Evolutionary conservation across 257 asterid genomes (phyloP).

Genomic region (Solanum megistacrolobum): DNA sequence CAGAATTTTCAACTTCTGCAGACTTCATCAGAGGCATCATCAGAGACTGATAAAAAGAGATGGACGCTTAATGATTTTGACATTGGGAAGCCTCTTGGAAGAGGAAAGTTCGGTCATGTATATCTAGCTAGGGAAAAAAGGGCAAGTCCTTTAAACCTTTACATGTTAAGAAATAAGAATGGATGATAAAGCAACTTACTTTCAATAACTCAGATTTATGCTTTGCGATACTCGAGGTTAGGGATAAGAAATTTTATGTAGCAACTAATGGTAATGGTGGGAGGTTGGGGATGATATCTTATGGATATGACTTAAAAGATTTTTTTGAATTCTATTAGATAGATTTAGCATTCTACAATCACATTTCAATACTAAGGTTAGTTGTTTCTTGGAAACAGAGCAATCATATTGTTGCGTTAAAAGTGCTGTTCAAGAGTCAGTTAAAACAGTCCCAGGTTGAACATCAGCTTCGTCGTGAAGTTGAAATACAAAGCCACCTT

Average conservation of each 20-base stretch:
- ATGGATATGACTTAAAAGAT: background rate
- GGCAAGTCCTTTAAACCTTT: conserved; percentile 15
- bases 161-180: background rate
- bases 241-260: background rate
- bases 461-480: conserved; percentile 96
- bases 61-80: conserved; percentile 75
- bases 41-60: conserved; percentile 49
- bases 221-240: background rate
- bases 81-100: conserved; percentile 87
- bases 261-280: background rate
- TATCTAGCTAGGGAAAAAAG: conserved; percentile 78
- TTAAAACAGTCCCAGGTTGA: conserved; percentile 86
- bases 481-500: conserved; percentile 93
- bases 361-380: background rate
- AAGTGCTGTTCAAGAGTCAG: conserved; percentile 83
- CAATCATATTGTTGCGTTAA: conserved; percentile 80
- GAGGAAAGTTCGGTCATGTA: conserved; percentile 91
- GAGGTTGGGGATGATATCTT: background rate
- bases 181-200: background rate
- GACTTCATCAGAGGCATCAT: conserved; percentile 41
- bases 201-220: background rate
- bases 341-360: background rate
- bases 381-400: conserved; percentile 38
- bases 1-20: conserved; percentile 10
- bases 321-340: background rate